Conservation (phyloP, 306 rosid species). For the Vigna radiata region DNA sequence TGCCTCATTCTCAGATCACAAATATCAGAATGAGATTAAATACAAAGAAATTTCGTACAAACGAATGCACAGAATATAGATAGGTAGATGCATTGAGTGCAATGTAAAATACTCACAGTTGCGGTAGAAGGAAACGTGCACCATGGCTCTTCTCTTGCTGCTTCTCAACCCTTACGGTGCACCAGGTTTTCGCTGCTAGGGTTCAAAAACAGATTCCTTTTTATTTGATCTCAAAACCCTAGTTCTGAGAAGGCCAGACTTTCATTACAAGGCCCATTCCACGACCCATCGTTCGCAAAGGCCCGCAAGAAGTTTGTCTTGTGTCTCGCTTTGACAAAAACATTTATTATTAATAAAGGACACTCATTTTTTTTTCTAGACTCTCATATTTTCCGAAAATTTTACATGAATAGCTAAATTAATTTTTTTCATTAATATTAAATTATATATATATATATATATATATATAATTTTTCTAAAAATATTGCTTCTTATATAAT, state of each 20-base stretch:
- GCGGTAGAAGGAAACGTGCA: constrained; percentile 63
- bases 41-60: neutral
- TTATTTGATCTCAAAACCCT: constrained; percentile 49
- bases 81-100: neutral
- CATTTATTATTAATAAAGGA: too few relatives aligned
- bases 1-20: neutral
- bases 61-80: neutral
- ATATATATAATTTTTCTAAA: too few relatives aligned
- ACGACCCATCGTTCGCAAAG: neutral
- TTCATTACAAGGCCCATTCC: neutral
- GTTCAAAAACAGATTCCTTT: neutral
- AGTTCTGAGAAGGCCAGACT: neutral
- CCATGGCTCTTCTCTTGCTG: constrained; percentile 50
- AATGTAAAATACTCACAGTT: constrained; percentile 49
- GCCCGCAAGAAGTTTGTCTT: too few relatives aligned
- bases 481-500: too few relatives aligned
- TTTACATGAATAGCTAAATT: too few relatives aligned
- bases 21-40: neutral
- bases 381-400: too few relatives aligned
- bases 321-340: too few relatives aligned
- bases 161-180: neutral
- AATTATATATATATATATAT: too few relatives aligned
- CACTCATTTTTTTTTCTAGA: too few relatives aligned
- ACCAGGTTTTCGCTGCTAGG: constrained; percentile 3
- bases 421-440: too few relatives aligned